Base-by-base conservation (phyloP, 805 yeast species). In the Torulaspora microellipsoides region DNA sequence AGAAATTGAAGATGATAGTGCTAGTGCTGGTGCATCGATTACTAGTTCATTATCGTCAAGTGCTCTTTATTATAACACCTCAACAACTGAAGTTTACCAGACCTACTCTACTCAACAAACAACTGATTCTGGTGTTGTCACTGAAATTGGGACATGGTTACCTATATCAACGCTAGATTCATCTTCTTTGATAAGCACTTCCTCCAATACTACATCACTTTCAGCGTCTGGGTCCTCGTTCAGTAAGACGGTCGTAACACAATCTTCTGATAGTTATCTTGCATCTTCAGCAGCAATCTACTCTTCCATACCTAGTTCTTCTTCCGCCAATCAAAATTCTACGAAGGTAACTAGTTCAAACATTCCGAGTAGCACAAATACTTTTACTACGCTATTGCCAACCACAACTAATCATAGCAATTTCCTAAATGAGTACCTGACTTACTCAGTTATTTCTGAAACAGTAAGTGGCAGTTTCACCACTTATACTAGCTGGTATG, bases 71-170 rank as follows among this genome's bases (percentile, higher is more conserved):
- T 25, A 28, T 8, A 35, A 35, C 11, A 15, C 3, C 14, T 15
- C 28, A 12, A 12, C 34, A 8, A n/a, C 40, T 36, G 47, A 40
- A 25, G 25, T 34, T 15, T 30, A 34, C 15, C 43, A 44, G 13
- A 47, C 43, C 9, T 43, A 35, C 15, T 40, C 25, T 31, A 44
- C 52, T 30, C 45, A 56, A 38, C 55, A 63, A 31, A 48, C 43
- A 28, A 59, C 62, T 14, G 42, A 49, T n/a, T 40, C 46, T 11
- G 62, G 54, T 34, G 38, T 52, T 28, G 52, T 47, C 17, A 56
- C 64, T 36, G 46, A 47, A 28, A 44, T 49, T 47, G 58, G 64
- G 33, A 58, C 62, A 25, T 56, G 56, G 56, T 47, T 62, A 35
- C 61, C 67, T 37, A 29, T 35, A n/a, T 51, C 59, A 34, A 46